These are phyloP conservation scores for Trichophyton benhamiae DNA, from an alignment of 2,329 filamentous ascomycete species.

Conservation along the genomic window DNA sequence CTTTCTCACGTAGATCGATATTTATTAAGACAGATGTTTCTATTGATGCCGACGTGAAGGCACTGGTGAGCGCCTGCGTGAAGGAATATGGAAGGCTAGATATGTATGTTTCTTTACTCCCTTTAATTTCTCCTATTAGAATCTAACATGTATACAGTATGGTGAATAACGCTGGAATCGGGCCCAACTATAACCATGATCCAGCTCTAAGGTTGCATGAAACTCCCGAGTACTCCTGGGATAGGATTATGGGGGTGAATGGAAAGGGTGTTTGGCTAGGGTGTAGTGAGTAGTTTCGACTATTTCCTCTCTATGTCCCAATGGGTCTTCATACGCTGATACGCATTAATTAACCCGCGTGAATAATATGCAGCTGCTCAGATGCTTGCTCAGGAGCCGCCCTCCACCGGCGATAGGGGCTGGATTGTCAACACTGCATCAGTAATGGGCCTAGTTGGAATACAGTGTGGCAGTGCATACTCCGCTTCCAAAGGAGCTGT, in stretches of 20 bases:
- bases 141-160: conserved; percentile 21
- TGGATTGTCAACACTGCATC: conserved; percentile 28
- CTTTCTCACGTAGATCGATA: conserved; percentile 15
- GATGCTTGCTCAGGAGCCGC: conserved; percentile 30
- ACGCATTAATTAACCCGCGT: neutral
- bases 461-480: conserved; percentile 24
- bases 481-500: conserved; percentile 41
- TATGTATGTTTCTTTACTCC: conserved; percentile 24
- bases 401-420: conserved; percentile 23
- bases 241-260: conserved; percentile 30
- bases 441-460: conserved; percentile 21
- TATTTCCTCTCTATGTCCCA: neutral
- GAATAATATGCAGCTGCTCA: conserved; percentile 26
- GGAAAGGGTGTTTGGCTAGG: conserved; percentile 31
- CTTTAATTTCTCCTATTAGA: neutral
- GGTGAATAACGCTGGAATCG: conserved; percentile 42
- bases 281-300: conserved; percentile 19
- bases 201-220: conserved; percentile 33
- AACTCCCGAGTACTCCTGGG: conserved; percentile 35
- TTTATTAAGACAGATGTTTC: conserved; percentile 38
- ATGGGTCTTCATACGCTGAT: neutral
- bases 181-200: conserved; percentile 3
- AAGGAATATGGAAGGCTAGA: conserved; percentile 31
- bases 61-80: conserved; percentile 26
- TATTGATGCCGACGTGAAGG: conserved; percentile 25